These are phyloP conservation scores for Lipomyces lipofer DNA, from an alignment of 805 yeast species.

Conservation along the genomic window DNA sequence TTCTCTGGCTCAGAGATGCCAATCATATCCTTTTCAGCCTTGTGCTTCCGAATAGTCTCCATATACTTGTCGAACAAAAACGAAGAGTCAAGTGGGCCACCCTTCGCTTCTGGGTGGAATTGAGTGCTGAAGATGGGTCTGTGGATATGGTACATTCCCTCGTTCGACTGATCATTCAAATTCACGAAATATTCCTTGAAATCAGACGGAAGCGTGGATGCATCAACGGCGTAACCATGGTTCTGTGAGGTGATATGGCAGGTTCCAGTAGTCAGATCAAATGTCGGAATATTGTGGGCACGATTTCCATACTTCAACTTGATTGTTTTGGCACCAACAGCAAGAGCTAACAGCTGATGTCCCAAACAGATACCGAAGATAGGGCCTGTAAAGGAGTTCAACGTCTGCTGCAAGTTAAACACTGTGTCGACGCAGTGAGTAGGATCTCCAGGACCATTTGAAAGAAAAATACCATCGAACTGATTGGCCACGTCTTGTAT, in stretches of 20 bases:
- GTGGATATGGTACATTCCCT: slow-evolving; percentile 88
- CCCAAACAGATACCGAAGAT: slow-evolving; percentile 98
- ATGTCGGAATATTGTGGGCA: slow-evolving; percentile 97
- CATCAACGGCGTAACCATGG: slow-evolving; percentile 97
- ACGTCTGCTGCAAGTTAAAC: slow-evolving; percentile 66
- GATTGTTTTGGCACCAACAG: slow-evolving; percentile 88
- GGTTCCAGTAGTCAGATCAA: slow-evolving; percentile 84
- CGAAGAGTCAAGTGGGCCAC: slow-evolving; percentile 95
- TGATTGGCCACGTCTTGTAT: slow-evolving; percentile 85
- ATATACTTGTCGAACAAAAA: slow-evolving; percentile 90
- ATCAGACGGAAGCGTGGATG: slow-evolving; percentile 66
- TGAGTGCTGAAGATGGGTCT: slow-evolving; percentile 95
- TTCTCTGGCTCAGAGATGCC: slow-evolving; percentile 1
- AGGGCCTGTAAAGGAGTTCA: slow-evolving; percentile 72
- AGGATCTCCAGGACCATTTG: slow-evolving; percentile 98
- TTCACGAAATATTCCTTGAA: slow-evolving; percentile 89
- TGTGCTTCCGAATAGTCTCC: slow-evolving; percentile 62
- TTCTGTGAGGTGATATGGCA: slow-evolving; percentile 99
- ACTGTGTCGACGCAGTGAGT: slow-evolving; percentile 83
- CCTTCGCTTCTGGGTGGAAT: slow-evolving; percentile 99
- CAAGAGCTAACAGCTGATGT: slow-evolving; percentile 93
- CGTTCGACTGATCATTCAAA: slow-evolving; percentile 93
- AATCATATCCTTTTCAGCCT: slow-evolving; percentile 30
- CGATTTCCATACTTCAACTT: slow-evolving; percentile 98
- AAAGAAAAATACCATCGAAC: slow-evolving; percentile 91